Evolutionary conservation across 176 grass and related monocot species (phyloP).

Genomic region (Oryza glumipatula): DNA sequence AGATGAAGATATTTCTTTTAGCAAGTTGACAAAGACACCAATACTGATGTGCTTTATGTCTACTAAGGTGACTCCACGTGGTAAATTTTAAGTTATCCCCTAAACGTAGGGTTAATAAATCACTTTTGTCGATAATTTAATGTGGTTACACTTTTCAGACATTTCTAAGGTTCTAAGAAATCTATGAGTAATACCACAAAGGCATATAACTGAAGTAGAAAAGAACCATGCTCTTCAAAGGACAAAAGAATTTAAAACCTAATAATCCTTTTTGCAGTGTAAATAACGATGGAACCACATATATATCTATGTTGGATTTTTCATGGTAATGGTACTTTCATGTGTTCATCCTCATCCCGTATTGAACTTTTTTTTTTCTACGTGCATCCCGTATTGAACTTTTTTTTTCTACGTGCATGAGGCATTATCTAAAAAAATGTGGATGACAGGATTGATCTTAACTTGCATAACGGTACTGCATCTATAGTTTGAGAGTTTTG

Average conservation of each 20-base stretch:
- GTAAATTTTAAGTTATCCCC: conserved; percentile 33
- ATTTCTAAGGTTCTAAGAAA: conserved; percentile 47
- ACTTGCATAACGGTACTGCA: not conserved
- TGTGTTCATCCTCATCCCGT: conserved; percentile 1
- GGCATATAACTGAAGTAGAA: conserved; percentile 71
- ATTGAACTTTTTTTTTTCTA: not conserved
- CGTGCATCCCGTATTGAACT: not conserved
- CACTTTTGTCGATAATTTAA: conserved; percentile 36
- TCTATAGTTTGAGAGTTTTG: not conserved
- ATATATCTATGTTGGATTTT: conserved; percentile 75
- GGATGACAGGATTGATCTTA: not conserved
- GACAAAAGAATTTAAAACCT: conserved; percentile 65
- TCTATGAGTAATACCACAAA: conserved; percentile 62
- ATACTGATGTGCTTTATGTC: conserved; percentile 19
- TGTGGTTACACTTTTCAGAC: conserved; percentile 37
- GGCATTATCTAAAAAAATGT: too few species aligned
- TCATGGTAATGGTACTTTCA: conserved; percentile 63
- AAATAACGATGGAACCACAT: conserved; percentile 71
- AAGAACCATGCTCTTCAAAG: conserved; percentile 47
- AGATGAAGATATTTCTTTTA: conserved; percentile 15
- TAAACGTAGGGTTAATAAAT: not conserved
- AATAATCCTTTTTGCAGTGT: conserved; percentile 53
- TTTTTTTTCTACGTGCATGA: not conserved
- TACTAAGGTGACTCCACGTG: conserved; percentile 29
- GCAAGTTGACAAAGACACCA: conserved; percentile 36